Base-by-base conservation (phyloP, 164 flowering plant genomes). In the Liquidambar formosana region DNA sequence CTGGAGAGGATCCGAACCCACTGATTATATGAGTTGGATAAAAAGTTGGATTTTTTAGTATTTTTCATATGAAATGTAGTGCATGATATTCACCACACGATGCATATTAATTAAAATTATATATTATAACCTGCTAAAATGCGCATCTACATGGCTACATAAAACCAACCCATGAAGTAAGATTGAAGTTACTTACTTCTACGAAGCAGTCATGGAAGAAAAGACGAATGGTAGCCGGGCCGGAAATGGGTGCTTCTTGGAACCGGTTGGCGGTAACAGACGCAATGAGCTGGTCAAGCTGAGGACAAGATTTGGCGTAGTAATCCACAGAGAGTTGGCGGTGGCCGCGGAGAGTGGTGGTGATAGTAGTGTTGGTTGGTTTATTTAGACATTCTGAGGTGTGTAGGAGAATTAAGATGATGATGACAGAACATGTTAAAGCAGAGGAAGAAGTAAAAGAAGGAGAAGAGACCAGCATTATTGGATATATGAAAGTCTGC, bases 131-230 rank as follows among this genome's bases (percentile, higher is more conserved):
- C 49, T 64, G 60, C 62, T 53, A 71, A 65, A 21, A 63, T 49
- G 59, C 13, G 47, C 66, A n/a, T n/a, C 6, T 15, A 23, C 4
- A 54, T 33, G 10, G 53, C n/a, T n/a, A n/a, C n/a, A n/a, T n/a
- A n/a, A n/a, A n/a, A n/a, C n/a, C n/a, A n/a, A n/a, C n/a, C n/a
- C n/a, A n/a, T n/a, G n/a, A n/a, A n/a, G n/a, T n/a, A n/a, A n/a
- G n/a, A 33, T 16, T 15, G 22, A 5, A 10, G 15, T 8, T 1
- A 27, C 18, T 68, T 85, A 90, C 99, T 28, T 90, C 85, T 12
- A 95, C 96, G 52, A 95, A 95, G 84, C 99, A 95, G 75, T 93
- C 99, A 51, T 93, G 96, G 88, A 95, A 95, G 90, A 95, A 93
- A 74, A 95, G 94, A 64, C 99, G 94, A 53, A 95, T 85, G 51